These are phyloP conservation scores for Fusarium sp. DNA, from an alignment of 2,329 filamentous ascomycete species.

Conservation along the genomic window DNA sequence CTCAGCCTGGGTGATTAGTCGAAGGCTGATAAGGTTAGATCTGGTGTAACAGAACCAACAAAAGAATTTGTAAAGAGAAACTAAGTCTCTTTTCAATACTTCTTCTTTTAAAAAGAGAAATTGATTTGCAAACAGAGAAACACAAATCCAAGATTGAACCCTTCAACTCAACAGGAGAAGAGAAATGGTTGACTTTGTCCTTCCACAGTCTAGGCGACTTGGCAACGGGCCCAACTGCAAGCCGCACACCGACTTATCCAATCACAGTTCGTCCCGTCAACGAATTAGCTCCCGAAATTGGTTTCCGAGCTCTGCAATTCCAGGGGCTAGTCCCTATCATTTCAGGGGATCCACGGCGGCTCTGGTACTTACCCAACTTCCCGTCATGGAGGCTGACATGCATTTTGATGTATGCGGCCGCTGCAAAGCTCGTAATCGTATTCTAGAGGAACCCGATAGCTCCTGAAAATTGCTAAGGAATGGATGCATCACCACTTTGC, in stretches of 20 bases:
- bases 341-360: conserved; percentile 17
- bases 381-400: not conserved
- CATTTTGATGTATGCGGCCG: not conserved
- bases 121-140: not conserved
- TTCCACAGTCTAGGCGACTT: conserved; percentile 25
- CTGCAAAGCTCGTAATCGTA: conserved; percentile 24
- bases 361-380: conserved; percentile 8
- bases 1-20: conserved; percentile 17
- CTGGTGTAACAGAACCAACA: conserved; percentile 1
- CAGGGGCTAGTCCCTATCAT: conserved; percentile 27
- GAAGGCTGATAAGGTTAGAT: conserved; percentile 12
- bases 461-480: too few relatives aligned
- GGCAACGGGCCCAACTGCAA: conserved; percentile 33
- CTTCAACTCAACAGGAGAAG: conserved; percentile 25
- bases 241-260: conserved; percentile 24
- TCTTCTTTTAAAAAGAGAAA: not conserved
- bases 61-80: not conserved
- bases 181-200: conserved; percentile 23
- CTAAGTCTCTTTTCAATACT: not conserved
- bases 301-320: conserved; percentile 25
- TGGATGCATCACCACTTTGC: too few relatives aligned
- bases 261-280: not conserved
- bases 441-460: too few relatives aligned
- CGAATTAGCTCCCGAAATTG: conserved; percentile 13
- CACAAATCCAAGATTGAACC: conserved; percentile 5